Evolutionary conservation across 148 eudicot species (phyloP), one percentile per base, ranked within the genome.

Genomic region (Fagopyrum homotropicum): DNA sequence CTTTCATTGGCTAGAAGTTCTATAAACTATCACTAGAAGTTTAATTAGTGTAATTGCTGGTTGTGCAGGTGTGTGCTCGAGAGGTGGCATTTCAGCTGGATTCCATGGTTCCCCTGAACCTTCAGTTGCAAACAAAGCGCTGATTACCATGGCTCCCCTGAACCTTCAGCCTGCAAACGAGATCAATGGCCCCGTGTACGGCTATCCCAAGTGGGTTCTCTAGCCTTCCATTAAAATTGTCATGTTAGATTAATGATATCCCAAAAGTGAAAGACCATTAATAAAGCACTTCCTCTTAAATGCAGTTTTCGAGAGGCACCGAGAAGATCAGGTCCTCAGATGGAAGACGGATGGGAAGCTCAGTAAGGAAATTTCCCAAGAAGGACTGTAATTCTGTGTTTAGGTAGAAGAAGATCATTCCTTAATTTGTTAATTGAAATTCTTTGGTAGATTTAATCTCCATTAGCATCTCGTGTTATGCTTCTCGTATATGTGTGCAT

Each of bases 81-180:
- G 66, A 26, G 10, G 66, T 9, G 35, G 66, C 30, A 15, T 16
- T 26, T 17, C 7, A 8, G 66, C 66, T 19, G 35, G 66, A 60
- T 60, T 15, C 11, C 66, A 60, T 17, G 66, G 66, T 1, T 60
- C 66, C 66, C 66, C 66, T 17, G 66, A 60, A 19, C 66, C 66
- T 11, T 60, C 66, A 60, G 66, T 60, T 17, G 66, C 66, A 60
- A 26, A 60, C 66, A 60, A 60, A 60, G 66, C 3, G 7, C 22
- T 60, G 16, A 60, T 60, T 15, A 16, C 17, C 35, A 2, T 60
- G 66, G 17, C 14, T 11, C n/a, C n/a, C 66, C 35, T 11, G 17
- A 26, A 19, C 66, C 14, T 11, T 7, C 66, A 16, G 4, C 66
- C 66, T 60, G 30, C 22, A n/a, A 60, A 17, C 35, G 29, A 60